Conservation (phyloP, 305 asterid species). For the Solanum hybrid region DNA sequence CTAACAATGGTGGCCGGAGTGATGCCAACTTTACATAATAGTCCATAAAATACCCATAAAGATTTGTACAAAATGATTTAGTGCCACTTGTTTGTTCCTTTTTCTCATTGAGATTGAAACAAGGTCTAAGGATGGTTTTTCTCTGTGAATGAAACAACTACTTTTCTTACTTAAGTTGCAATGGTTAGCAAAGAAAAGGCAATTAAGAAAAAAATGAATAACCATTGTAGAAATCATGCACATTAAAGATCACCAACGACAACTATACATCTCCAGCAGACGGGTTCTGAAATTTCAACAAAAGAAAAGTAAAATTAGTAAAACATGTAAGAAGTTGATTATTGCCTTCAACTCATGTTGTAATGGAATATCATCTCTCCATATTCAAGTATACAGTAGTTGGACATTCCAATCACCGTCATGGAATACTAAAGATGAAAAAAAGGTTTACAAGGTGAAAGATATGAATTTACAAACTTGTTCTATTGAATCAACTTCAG, state of each 20-base stretch:
- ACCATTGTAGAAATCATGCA: no score
- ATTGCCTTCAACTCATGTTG: neutral
- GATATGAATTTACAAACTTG: constrained; percentile 35
- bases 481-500: constrained; percentile 19
- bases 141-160: neutral
- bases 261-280: constrained; percentile 34
- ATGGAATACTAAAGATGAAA: neutral
- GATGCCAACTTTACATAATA: no score
- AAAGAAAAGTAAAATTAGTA: no score
- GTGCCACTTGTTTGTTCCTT: neutral
- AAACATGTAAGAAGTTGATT: neutral
- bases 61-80: no score
- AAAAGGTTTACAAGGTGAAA: neutral
- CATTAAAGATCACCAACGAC: constrained; percentile 48
- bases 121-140: neutral
- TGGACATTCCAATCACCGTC: neutral
- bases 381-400: neutral
- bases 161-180: neutral
- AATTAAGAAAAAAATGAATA: no score
- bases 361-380: neutral
- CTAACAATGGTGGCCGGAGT: neutral
- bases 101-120: neutral
- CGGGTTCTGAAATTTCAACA: neutral
- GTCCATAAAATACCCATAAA: no score
- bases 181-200: no score